These are phyloP conservation scores for Macroventuria anomochaeta DNA, from an alignment of 2,329 filamentous ascomycete genomes.

Conservation along the genomic window DNA sequence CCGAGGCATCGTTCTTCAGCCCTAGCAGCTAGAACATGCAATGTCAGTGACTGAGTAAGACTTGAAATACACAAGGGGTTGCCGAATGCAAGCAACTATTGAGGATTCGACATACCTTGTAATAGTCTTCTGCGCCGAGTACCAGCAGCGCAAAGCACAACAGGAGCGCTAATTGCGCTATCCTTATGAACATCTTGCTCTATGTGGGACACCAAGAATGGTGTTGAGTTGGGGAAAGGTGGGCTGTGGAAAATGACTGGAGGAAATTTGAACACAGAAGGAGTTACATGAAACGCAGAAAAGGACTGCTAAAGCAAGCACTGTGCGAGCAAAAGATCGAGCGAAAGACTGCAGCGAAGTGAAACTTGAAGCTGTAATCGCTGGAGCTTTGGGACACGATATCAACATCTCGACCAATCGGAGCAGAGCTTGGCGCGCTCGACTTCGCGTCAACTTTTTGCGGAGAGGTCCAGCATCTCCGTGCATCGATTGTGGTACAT, in stretches of 20 bases:
- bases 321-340: conserved; percentile 17
- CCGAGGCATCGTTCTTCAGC: conserved; percentile 77
- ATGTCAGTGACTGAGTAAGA: conserved; percentile 22
- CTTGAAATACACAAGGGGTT: background rate
- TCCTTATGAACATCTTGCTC: conserved; percentile 52
- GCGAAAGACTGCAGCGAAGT: conserved; percentile 19
- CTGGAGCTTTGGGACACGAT: conserved; percentile 37
- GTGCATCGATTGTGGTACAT: conserved; percentile 11
- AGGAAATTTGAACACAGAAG: background rate
- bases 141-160: conserved; percentile 54
- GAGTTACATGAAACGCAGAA: conserved; percentile 19
- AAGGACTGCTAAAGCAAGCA: conserved; percentile 15
- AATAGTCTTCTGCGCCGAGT: conserved; percentile 71
- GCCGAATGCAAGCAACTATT: background rate
- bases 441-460: conserved; percentile 37
- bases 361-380: conserved; percentile 16
- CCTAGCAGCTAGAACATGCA: conserved; percentile 71
- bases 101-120: conserved; percentile 64
- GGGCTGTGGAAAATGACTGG: background rate
- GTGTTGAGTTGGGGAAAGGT: conserved; percentile 4
- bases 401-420: conserved; percentile 41
- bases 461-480: conserved; percentile 21
- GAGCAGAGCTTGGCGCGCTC: conserved; percentile 34
- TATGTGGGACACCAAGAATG: conserved; percentile 20
- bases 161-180: conserved; percentile 51